These are phyloP conservation scores for Chamaecyparis obtusa DNA, from an alignment of 75 land plant genomes.

Conservation along the genomic window DNA sequence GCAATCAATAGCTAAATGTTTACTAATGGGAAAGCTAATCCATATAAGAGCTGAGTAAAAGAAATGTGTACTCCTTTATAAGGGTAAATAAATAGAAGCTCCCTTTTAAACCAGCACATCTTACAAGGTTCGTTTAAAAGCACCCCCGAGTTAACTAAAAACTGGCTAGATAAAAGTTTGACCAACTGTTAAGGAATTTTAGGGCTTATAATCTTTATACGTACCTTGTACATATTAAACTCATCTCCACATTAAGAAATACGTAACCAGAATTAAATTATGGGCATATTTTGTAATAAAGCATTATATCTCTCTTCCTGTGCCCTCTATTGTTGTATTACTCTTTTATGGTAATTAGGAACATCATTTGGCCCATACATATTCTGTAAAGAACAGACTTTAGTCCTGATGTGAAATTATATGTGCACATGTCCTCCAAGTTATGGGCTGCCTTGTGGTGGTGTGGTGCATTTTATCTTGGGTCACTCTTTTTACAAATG, in stretches of 20 bases:
- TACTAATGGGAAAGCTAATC: not conserved
- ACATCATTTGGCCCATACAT: no score
- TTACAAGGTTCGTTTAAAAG: not conserved
- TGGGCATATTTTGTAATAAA: not conserved
- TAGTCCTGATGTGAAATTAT: no score
- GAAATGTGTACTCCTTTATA: not conserved
- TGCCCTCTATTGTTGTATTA: no score
- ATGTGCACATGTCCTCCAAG: not conserved
- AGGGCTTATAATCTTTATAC: not conserved
- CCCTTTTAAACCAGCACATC: not conserved
- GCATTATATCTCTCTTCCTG: no score
- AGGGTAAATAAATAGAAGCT: not conserved
- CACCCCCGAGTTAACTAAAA: no score
- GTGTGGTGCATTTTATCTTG: not conserved
- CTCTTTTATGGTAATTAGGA: no score
- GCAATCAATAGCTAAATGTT: not conserved
- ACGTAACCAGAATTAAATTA: not conserved
- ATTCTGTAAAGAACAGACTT: no score
- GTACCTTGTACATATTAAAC: not conserved
- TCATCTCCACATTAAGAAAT: not conserved
- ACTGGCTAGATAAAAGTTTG: not conserved
- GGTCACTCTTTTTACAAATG: not conserved
- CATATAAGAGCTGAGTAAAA: no score
- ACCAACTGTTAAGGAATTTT: not conserved
- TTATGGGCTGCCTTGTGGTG: not conserved